Evolutionary conservation across 495 filamentous ascomycete genomes (phyloP).

Genomic region (Pyronema domesticum): DNA sequence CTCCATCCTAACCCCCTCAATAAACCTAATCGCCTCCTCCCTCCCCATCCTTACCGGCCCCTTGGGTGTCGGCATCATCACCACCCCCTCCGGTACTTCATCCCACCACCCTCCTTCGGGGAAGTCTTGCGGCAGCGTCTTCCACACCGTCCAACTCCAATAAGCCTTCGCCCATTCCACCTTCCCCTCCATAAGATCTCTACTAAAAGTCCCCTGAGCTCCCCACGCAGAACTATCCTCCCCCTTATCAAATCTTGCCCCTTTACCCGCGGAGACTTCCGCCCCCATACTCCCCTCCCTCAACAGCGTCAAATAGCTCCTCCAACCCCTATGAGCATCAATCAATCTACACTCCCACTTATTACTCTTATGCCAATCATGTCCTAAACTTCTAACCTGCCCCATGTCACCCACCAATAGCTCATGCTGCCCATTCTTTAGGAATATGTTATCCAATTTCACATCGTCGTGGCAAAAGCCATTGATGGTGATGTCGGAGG

Average conservation of each 20-base stretch:
- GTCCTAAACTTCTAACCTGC: background rate
- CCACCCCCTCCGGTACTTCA: background rate
- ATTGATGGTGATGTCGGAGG: background rate
- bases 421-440: background rate
- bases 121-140: background rate
- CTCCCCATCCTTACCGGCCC: background rate
- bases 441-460: slow-evolving; percentile 9
- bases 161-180: slow-evolving; percentile 1
- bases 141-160: background rate
- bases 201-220: background rate
- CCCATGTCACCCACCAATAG: background rate
- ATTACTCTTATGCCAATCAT: background rate
- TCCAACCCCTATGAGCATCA: slow-evolving; percentile 4
- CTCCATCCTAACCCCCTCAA: background rate
- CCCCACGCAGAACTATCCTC: no score
- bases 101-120: background rate
- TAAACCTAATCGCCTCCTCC: background rate
- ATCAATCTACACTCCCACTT: slow-evolving; percentile 5
- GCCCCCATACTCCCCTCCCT: background rate
- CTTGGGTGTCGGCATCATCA: background rate
- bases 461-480: slow-evolving; percentile 8
- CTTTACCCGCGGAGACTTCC: no score
- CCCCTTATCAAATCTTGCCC: no score
- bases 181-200: background rate
- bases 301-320: slow-evolving; percentile 3